phyloP scores from a whole-genome alignment of 306 rosid genomes.

The Castanea crenata region DNA sequence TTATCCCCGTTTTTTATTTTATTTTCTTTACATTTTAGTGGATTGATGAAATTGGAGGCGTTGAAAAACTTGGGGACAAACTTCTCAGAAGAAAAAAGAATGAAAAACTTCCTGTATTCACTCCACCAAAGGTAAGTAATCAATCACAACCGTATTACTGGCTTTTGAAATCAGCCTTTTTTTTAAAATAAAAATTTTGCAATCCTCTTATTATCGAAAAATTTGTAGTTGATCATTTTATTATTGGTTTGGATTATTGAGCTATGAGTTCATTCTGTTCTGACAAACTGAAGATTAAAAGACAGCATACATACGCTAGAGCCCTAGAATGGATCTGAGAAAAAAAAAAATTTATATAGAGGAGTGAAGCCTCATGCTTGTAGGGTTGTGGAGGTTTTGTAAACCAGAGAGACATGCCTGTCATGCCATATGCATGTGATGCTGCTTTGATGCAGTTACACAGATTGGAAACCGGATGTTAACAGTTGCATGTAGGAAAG shows the following conservation, averaged over 20 bases:
- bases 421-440: too few relatives aligned
- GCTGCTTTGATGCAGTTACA: too few relatives aligned
- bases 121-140: constrained; percentile 74
- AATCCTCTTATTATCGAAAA: too few relatives aligned
- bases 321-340: not conserved
- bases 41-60: constrained; percentile 92
- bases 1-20: constrained; percentile 17
- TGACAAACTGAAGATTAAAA: not conserved
- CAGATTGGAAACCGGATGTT: too few relatives aligned
- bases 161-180: constrained; percentile 6
- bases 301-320: not conserved
- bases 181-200: too few relatives aligned
- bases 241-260: not conserved
- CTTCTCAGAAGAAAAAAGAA: constrained; percentile 61
- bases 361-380: not conserved
- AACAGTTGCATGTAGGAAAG: too few relatives aligned
- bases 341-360: not conserved
- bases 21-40: constrained; percentile 50
- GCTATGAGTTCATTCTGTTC: not conserved
- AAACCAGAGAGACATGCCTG: too few relatives aligned
- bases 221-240: not conserved
- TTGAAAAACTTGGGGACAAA: constrained; percentile 65
- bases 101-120: constrained; percentile 70
- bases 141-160: not conserved
- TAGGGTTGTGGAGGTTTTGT: too few relatives aligned